Percentiles rank a stretch among this genome's conserved stretches.
Conservation (phyloP, 2,329 filamentous ascomycete species). For the Aureobasidium lini region DNA sequence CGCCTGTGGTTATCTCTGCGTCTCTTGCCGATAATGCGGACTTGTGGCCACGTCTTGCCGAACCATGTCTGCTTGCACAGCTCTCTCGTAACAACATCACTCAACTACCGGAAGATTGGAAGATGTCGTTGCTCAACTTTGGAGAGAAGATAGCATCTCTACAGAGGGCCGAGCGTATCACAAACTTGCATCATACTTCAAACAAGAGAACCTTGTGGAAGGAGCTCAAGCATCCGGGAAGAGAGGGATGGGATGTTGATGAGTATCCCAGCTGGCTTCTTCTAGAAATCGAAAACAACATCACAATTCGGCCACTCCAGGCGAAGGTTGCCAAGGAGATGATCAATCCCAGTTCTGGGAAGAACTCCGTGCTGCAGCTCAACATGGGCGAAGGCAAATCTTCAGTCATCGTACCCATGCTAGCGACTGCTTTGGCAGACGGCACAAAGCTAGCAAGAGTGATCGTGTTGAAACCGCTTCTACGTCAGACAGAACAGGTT, state of each 20-base stretch:
- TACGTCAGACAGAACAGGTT: slow-evolving; percentile 51
- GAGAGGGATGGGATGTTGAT: slow-evolving; percentile 47
- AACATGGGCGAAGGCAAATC: slow-evolving; percentile 69
- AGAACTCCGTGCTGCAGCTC: slow-evolving; percentile 50
- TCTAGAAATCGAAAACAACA: slow-evolving; percentile 55
- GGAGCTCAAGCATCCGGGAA: slow-evolving; percentile 43
- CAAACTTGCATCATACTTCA: not conserved
- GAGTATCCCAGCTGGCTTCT: slow-evolving; percentile 54
- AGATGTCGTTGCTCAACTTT: not conserved
- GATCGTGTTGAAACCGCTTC: slow-evolving; percentile 49
- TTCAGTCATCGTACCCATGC: slow-evolving; percentile 61
- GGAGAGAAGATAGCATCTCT: not conserved
- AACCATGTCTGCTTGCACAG: not conserved
- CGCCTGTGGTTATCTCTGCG: not conserved
- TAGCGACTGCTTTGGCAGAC: slow-evolving; percentile 40
- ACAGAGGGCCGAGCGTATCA: slow-evolving; percentile 9
- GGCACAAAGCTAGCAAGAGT: slow-evolving; percentile 43
- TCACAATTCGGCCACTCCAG: slow-evolving; percentile 56
- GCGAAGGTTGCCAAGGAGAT: slow-evolving; percentile 52
- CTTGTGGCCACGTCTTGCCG: slow-evolving; percentile 3
- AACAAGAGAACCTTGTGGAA: not conserved
- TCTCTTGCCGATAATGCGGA: not conserved
- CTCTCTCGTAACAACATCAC: not conserved
- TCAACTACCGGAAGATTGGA: not conserved
- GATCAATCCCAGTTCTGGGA: slow-evolving; percentile 28